Conservation (phyloP, 441 rosid species). For the Syzygium malaccense region DNA sequence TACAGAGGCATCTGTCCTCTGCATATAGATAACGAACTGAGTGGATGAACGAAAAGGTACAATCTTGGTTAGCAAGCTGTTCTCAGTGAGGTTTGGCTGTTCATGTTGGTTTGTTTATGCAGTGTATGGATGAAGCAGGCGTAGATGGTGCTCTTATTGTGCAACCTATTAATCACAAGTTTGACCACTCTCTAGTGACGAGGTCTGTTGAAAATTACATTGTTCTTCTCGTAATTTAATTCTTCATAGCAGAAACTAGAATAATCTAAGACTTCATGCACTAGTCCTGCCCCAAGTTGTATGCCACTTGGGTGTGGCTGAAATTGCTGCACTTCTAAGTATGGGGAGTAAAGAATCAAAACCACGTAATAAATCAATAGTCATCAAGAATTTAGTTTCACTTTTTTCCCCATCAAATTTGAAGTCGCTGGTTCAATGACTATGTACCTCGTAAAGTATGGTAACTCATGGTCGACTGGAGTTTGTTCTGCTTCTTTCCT, state of each 20-base stretch:
- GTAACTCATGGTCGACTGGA: background rate
- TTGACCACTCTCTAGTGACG: constrained; percentile 82
- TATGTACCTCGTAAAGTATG: background rate
- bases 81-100: background rate
- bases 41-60: background rate
- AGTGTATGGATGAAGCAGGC: constrained; percentile 88
- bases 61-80: background rate
- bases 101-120: background rate
- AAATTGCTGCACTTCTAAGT: background rate
- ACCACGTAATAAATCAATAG: background rate
- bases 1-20: background rate
- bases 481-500: background rate
- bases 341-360: background rate
- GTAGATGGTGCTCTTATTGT: constrained; percentile 95
- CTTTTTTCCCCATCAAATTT: background rate
- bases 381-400: background rate
- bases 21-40: background rate
- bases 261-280: background rate
- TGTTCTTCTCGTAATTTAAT: background rate
- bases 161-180: constrained; percentile 92
- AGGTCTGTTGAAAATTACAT: constrained; percentile 33
- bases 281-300: background rate
- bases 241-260: background rate
- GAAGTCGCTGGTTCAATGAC: background rate
- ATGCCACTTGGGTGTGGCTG: background rate